Evolutionary conservation across 2,329 filamentous ascomycete species (phyloP).

Genomic region (Fusarium vanettenii): DNA sequence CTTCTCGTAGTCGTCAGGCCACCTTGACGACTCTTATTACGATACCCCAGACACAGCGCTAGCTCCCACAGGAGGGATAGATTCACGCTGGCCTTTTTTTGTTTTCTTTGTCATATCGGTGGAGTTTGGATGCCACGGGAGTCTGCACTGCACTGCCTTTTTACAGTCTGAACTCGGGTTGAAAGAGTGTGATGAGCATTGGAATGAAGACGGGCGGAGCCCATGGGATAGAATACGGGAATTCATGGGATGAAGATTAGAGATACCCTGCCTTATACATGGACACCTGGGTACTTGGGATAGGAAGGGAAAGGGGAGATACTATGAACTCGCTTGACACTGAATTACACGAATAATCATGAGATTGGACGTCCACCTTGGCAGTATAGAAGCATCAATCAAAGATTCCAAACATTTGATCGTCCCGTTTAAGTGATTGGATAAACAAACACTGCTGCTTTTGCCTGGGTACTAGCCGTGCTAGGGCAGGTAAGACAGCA

Average conservation of each 20-base stretch:
- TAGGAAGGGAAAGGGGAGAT: conserved; percentile 6
- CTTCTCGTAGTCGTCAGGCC: conserved; percentile 14
- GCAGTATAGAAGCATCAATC: background rate
- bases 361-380: background rate
- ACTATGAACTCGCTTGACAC: conserved; percentile 6
- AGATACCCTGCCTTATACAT: conserved; percentile 35
- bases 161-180: conserved; percentile 8
- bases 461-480: too few species aligned
- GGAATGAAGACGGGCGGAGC: conserved; percentile 22
- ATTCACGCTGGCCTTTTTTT: conserved; percentile 22
- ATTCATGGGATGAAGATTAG: conserved; percentile 16
- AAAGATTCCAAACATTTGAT: background rate
- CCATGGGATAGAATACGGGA: conserved; percentile 25
- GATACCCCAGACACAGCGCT: conserved; percentile 41
- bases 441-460: background rate
- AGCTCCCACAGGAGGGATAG: conserved; percentile 23
- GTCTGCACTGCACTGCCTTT: conserved; percentile 11
- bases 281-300: conserved; percentile 22
- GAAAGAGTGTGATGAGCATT: conserved; percentile 21
- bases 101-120: conserved; percentile 24
- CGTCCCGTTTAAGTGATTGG: background rate
- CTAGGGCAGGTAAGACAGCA: background rate
- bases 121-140: conserved; percentile 20
- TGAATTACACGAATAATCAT: conserved; percentile 8
- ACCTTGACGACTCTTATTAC: conserved; percentile 32